Evolutionary conservation across 768 basidiomycete species (phyloP).

Genomic region (Collybia mongolica): DNA sequence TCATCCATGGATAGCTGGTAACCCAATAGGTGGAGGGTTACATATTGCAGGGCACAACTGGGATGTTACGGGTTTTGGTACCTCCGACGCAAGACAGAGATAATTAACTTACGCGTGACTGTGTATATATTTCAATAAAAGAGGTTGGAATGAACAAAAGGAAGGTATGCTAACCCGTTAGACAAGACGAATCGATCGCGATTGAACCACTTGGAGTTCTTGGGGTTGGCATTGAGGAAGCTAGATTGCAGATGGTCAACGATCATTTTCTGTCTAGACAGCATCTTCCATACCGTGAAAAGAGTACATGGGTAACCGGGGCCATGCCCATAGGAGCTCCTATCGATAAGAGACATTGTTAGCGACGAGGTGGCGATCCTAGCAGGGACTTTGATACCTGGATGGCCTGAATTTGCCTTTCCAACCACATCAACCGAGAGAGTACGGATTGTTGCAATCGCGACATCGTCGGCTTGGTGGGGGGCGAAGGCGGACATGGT

Average conservation of each 20-base stretch:
- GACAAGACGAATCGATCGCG: constrained; percentile 97
- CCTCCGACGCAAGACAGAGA: neutral
- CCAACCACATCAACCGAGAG: constrained; percentile 76
- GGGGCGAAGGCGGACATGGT: constrained; percentile 42
- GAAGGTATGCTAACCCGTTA: constrained; percentile 68
- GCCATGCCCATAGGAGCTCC: constrained; percentile 96
- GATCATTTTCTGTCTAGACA: neutral
- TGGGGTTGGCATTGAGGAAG: constrained; percentile 87
- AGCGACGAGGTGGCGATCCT: constrained; percentile 5
- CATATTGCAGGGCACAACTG: constrained; percentile 93
- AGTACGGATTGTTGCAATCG: constrained; percentile 72
- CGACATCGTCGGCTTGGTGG: constrained; percentile 48
- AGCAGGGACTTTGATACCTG: constrained; percentile 46
- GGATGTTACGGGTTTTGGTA: constrained; percentile 7
- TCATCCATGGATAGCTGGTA: constrained; percentile 93
- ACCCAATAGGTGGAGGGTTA: constrained; percentile 86
- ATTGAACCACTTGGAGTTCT: constrained; percentile 91
- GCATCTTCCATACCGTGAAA: constrained; percentile 53
- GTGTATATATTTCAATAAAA: constrained; percentile 11
- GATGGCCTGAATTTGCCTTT: constrained; percentile 94
- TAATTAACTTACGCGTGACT: constrained; percentile 70
- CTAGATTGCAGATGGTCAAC: constrained; percentile 29
- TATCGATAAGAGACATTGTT: constrained; percentile 24
- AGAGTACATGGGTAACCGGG: constrained; percentile 77
- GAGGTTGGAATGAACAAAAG: neutral